A percentile compares a stretch with the other conserved stretches of the same genome.
These are phyloP conservation scores for Anthoceros angustus DNA, from an alignment of 225 moss, liverwort and hornwort species.

Conservation along the genomic window DNA sequence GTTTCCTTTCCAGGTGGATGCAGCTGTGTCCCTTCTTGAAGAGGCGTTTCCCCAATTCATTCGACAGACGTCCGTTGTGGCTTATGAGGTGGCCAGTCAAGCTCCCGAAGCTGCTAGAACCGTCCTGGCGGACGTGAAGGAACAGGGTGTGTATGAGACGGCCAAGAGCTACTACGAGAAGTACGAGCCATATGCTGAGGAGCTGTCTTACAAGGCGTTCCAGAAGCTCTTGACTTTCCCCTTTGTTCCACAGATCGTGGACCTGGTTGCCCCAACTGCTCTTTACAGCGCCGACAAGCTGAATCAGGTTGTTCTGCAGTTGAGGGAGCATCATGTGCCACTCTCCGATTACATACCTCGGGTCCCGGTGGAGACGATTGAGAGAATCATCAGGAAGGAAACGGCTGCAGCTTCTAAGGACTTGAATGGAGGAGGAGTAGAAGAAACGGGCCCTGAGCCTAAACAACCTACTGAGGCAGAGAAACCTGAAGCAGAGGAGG, in stretches of 20 bases:
- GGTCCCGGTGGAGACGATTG: constrained; percentile 55
- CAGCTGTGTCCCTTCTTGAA: constrained; percentile 45
- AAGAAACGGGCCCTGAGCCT: too few species aligned
- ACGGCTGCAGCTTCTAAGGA: neutral
- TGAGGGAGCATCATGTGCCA: constrained; percentile 49
- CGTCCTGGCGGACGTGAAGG: constrained; percentile 54
- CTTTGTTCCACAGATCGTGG: constrained; percentile 43
- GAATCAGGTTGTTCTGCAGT: constrained; percentile 34
- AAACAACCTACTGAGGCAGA: too few species aligned
- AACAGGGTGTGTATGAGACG: constrained; percentile 49
- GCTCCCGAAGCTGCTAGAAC: constrained; percentile 50
- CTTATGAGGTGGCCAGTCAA: constrained; percentile 46
- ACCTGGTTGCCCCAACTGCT: constrained; percentile 40
- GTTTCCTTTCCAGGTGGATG: constrained; percentile 38
- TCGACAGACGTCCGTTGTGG: constrained; percentile 45
- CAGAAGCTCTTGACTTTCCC: constrained; percentile 46
- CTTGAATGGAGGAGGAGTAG: too few species aligned
- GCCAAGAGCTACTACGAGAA: constrained; percentile 40
- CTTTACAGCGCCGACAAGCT: constrained; percentile 55
- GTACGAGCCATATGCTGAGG: constrained; percentile 65
- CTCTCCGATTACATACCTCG: constrained; percentile 43
- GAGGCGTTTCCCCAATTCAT: constrained; percentile 40
- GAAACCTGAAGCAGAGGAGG: too few species aligned
- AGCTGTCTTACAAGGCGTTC: constrained; percentile 39
- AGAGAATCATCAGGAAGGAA: constrained; percentile 12